phyloP scores from a whole-genome alignment of 352 stramenopile species.

The Phytophthora pini region DNA sequence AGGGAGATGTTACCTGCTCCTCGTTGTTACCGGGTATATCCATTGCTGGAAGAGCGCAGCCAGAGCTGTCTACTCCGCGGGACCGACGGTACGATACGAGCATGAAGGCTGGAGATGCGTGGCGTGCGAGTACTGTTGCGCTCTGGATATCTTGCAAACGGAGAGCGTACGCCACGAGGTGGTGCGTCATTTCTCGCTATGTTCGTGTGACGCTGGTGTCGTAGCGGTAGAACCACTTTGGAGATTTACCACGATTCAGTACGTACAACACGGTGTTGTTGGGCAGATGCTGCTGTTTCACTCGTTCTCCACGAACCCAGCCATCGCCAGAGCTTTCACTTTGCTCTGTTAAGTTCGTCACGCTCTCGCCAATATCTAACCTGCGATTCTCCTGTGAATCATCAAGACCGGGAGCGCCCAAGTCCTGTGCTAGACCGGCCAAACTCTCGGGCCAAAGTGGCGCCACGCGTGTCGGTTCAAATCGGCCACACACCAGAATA shows the following conservation, averaged over 20 bases:
- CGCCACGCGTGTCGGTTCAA: conserved; percentile 29
- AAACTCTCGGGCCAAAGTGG: conserved; percentile 13
- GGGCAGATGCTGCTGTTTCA: too few species aligned
- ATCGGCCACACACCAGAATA: conserved; percentile 45
- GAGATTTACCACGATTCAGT: conserved; percentile 48
- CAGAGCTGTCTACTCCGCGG: neutral
- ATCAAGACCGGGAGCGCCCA: neutral
- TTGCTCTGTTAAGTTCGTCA: neutral
- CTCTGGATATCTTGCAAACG: neutral
- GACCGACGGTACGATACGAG: conserved; percentile 50
- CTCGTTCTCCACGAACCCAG: conserved; percentile 44
- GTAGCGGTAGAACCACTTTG: conserved; percentile 58
- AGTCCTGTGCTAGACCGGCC: neutral
- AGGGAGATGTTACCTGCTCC: too few species aligned
- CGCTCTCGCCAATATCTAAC: conserved; percentile 2
- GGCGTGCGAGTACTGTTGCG: conserved; percentile 33
- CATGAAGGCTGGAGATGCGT: conserved; percentile 38
- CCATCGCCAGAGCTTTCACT: neutral
- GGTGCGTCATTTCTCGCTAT: conserved; percentile 52
- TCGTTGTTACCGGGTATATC: neutral
- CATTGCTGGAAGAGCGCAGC: neutral
- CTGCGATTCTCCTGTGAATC: neutral
- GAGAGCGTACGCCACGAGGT: conserved; percentile 42
- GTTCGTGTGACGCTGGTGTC: conserved; percentile 49
- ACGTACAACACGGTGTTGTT: conserved; percentile 42